Conservation (phyloP, 1,284 basidiomycete species). For the Ustilago bromivora region DNA sequence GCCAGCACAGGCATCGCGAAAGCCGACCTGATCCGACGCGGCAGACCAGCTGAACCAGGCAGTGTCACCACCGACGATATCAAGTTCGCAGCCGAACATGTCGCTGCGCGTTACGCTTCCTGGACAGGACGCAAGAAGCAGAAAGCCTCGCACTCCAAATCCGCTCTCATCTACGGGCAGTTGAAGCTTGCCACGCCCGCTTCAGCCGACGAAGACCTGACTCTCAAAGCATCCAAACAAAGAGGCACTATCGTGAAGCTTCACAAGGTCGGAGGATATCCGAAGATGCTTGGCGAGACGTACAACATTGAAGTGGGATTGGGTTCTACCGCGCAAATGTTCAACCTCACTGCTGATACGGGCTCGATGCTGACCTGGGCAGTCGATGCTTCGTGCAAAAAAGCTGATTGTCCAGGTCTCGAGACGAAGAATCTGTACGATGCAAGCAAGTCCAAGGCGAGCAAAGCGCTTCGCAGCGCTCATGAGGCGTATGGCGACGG, state of each 20-base stretch:
- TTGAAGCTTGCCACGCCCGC: conserved; percentile 7
- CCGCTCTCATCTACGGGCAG: conserved; percentile 4
- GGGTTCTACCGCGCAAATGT: conserved; percentile 26
- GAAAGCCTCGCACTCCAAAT: not conserved
- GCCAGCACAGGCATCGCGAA: not conserved
- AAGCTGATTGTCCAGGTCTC: conserved; percentile 24
- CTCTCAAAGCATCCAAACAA: not conserved
- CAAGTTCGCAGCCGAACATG: conserved; percentile 18
- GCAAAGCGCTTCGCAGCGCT: conserved; percentile 7
- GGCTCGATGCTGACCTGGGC: conserved; percentile 47
- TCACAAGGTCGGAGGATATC: conserved; percentile 27
- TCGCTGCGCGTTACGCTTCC: conserved; percentile 24
- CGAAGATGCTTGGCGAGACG: conserved; percentile 41
- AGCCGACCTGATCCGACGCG: not conserved
- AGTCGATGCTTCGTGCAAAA: conserved; percentile 19
- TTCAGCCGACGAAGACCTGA: not conserved
- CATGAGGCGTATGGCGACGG: conserved; percentile 49
- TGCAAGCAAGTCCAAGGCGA: conserved; percentile 17
- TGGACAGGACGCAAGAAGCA: conserved; percentile 13
- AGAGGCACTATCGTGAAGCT: conserved; percentile 23
- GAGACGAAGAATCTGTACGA: conserved; percentile 24
- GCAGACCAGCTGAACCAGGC: not conserved
- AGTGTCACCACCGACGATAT: conserved; percentile 16
- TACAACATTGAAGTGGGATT: conserved; percentile 34
- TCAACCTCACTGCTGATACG: conserved; percentile 44